A percentile compares a stretch with the other conserved stretches of the same genome.
phyloP scores from a whole-genome alignment of 2,329 filamentous ascomycete species.

The Fusarium verticillioides region DNA sequence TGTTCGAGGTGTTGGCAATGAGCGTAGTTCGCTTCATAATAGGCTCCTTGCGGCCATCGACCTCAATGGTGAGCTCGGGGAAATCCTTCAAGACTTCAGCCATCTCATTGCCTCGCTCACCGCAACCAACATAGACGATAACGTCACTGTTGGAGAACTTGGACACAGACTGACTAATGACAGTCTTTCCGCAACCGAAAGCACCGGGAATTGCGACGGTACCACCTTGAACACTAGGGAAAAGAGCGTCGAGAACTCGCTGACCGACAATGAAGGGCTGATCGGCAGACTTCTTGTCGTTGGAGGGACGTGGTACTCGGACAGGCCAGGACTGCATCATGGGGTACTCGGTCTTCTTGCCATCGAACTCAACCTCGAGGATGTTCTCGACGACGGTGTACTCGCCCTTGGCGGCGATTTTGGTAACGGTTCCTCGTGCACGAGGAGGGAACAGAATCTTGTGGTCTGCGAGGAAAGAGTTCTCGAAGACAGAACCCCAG shows the following conservation, averaged over 20 bases:
- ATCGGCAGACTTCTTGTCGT: constrained; percentile 90
- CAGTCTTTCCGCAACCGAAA: constrained; percentile 99
- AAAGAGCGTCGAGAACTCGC: constrained; percentile 94
- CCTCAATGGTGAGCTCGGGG: constrained; percentile 94
- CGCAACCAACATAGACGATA: constrained; percentile 93
- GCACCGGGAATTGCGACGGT: constrained; percentile 98
- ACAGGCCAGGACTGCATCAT: constrained; percentile 99
- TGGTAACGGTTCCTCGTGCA: constrained; percentile 90
- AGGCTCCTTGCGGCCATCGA: constrained; percentile 93
- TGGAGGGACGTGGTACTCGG: constrained; percentile 90
- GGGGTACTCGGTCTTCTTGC: constrained; percentile 90
- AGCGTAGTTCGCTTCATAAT: constrained; percentile 99
- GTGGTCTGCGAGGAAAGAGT: constrained; percentile 93
- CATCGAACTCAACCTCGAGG: constrained; percentile 95
- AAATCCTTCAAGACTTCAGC: constrained; percentile 99
- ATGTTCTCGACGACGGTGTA: constrained; percentile 96
- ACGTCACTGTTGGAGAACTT: constrained; percentile 99
- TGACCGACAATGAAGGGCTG: constrained; percentile 96
- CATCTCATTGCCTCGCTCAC: constrained; percentile 99
- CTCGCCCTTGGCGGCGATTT: constrained; percentile 86
- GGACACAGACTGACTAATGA: constrained; percentile 97
- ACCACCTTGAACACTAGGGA: constrained; percentile 95
- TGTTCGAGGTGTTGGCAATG: constrained; percentile 99
- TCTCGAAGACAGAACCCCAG: constrained; percentile 95
- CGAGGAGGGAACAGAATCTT: constrained; percentile 92